These are phyloP conservation scores for Hypomontagnella monticulosa DNA, from an alignment of 495 filamentous ascomycete genomes.

Conservation along the genomic window DNA sequence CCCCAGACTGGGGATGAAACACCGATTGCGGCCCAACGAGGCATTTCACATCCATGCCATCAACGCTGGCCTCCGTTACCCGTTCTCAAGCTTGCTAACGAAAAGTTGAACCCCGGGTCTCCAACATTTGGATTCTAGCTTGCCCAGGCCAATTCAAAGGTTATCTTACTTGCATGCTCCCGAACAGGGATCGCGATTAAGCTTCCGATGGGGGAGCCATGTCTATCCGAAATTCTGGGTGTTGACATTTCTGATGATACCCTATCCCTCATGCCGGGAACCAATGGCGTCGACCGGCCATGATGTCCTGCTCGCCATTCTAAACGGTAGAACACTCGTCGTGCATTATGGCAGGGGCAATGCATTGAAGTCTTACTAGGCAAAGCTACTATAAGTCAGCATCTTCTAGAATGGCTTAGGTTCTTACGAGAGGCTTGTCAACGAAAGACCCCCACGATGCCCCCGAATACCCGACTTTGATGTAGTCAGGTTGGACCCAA, in stretches of 20 bases:
- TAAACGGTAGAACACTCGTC: background rate
- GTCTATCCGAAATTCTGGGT: slow-evolving; percentile 8
- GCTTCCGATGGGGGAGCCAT: slow-evolving; percentile 22
- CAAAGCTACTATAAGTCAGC: no score
- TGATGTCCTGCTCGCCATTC: background rate
- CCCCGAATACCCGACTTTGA: no score
- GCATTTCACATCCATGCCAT: slow-evolving; percentile 19
- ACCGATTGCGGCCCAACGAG: slow-evolving; percentile 32
- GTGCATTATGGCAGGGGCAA: background rate
- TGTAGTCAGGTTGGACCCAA: no score
- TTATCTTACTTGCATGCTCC: slow-evolving; percentile 15
- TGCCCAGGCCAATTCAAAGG: slow-evolving; percentile 1
- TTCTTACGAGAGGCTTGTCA: no score
- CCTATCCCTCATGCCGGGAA: slow-evolving; percentile 4
- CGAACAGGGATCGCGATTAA: slow-evolving; percentile 15
- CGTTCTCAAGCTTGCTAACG: background rate
- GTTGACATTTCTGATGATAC: slow-evolving; percentile 4
- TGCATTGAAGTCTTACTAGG: no score
- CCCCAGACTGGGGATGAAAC: slow-evolving; percentile 34
- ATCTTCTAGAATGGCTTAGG: no score
- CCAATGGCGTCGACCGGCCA: background rate
- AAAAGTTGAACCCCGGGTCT: background rate
- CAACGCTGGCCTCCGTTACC: background rate
- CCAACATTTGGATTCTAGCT: slow-evolving; percentile 2
- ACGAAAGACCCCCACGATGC: no score